Evolutionary conservation across 2,329 filamentous ascomycete species (phyloP), one percentile per base, ranked within the genome.

Genomic region (Paraphaeosphaeria sporulosa): DNA sequence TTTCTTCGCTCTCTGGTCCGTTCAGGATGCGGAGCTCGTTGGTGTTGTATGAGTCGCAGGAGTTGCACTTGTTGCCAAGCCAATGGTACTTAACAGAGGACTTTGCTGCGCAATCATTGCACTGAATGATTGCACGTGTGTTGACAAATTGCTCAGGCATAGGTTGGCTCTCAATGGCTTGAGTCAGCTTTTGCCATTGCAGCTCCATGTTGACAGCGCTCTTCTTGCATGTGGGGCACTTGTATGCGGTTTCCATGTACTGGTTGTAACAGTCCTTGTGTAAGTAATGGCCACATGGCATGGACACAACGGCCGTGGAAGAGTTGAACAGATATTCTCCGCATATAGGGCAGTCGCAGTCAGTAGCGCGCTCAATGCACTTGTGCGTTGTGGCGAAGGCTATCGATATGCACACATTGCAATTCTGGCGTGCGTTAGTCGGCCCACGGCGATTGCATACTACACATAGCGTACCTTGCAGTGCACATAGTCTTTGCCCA

Each of bases 201-300:
- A 92, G 87, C 73, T 97, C 94, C 94, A 99, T 99, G 74, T 98
- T 98, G 66, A 93, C 88, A n/a, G 96, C 90, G 65, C 92, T 97
- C 78, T 95, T 96, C 80, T 90, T 96, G 84, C 95, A 99, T 51
- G 97, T 93, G 0, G 94, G 95, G 71, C 95, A 99, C 73, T 94
- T 96, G 81, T 98, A 99, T 6, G 94, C 96, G 3, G 88, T 89
- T 70, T 90, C 89, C 83, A 96, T 94, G 75, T 97, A 91, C 69
- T 95, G 87, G 48, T 92, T 87, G 73, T 96, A 95, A 79, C 95
- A 99, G 60, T 87, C 87, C 70, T 91, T 89, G 78, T 99, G 95
- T 74, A 99, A 96, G 72, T 94, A 96, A 76, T 99, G 95, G 2
- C 95, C 95, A 76, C 95, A 99, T 42, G 88, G 87, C 91, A 99